Evolutionary conservation across 2,329 filamentous ascomycete genomes (phyloP).

Genomic region (Verticillium klebahnii): DNA sequence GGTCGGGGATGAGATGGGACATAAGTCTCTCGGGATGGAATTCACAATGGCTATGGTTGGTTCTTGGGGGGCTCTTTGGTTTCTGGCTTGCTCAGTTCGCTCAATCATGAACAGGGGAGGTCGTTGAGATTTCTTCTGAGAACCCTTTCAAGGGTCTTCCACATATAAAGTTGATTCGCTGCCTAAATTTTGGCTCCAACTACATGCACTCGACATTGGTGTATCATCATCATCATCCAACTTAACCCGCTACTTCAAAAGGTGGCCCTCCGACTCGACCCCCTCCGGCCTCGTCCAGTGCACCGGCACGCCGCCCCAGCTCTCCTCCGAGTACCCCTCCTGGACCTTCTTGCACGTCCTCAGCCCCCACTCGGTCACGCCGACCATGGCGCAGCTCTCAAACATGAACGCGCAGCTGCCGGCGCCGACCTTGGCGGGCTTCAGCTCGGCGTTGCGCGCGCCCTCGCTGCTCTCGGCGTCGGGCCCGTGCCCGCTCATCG

Average conservation of each 20-base stretch:
- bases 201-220: too few relatives aligned
- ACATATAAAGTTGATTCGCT: too few relatives aligned
- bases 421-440: conserved; percentile 52
- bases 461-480: conserved; percentile 53
- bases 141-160: too few relatives aligned
- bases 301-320: conserved; percentile 66
- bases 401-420: conserved; percentile 67
- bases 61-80: too few relatives aligned
- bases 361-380: conserved; percentile 66
- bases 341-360: conserved; percentile 54
- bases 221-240: too few relatives aligned
- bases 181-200: too few relatives aligned
- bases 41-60: too few relatives aligned
- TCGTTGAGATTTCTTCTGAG: too few relatives aligned
- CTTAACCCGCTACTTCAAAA: conserved; percentile 18
- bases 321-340: conserved; percentile 72
- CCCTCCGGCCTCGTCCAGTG: conserved; percentile 50
- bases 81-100: too few relatives aligned
- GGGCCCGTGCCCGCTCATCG: conserved; percentile 65
- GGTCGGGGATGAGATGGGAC: too few relatives aligned
- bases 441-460: conserved; percentile 49
- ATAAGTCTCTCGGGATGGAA: too few relatives aligned
- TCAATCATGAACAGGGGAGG: too few relatives aligned
- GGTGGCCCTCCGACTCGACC: conserved; percentile 16
- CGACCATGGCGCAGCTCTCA: conserved; percentile 65